A percentile compares a stretch with the other conserved stretches of the same genome.
Conservation (phyloP, 2,329 filamentous ascomycete genomes). For the Stagonosporopsis vannaccii region DNA sequence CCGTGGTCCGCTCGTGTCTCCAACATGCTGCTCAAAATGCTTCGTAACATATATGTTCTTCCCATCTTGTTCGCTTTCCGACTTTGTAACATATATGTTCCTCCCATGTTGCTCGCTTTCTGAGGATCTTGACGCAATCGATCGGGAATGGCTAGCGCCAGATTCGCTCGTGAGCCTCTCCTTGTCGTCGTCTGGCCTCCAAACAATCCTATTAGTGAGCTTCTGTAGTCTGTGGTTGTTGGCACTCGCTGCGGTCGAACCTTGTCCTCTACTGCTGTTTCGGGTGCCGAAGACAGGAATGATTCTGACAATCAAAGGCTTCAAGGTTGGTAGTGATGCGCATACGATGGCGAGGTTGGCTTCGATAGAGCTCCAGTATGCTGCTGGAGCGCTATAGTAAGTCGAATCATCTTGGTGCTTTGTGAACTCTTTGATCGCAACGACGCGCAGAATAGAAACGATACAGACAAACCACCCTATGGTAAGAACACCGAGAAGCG, state of each 20-base stretch:
- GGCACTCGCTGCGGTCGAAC: conserved; percentile 10
- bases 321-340: conserved; percentile 41
- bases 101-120: conserved; percentile 18
- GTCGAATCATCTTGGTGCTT: conserved; percentile 28
- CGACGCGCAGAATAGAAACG: conserved; percentile 40
- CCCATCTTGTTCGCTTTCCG: conserved; percentile 14
- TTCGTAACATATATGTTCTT: conserved; percentile 25
- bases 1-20: conserved; percentile 4
- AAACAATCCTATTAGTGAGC: conserved; percentile 3
- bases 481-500: conserved; percentile 32
- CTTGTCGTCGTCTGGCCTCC: conserved; percentile 16
- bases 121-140: conserved; percentile 4
- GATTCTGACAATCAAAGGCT: conserved; percentile 34
- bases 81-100: conserved; percentile 23
- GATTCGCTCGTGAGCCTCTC: conserved; percentile 20
- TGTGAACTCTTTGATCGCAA: conserved; percentile 24
- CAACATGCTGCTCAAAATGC: conserved; percentile 21
- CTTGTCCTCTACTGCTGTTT: conserved; percentile 18
- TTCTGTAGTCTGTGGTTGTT: conserved; percentile 9
- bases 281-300: conserved; percentile 30
- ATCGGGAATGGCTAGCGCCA: conserved; percentile 13
- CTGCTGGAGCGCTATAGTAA: conserved; percentile 32
- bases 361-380: conserved; percentile 43
- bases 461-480: conserved; percentile 46
- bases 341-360: conserved; percentile 44